phyloP scores from a whole-genome alignment of 2,329 filamentous ascomycete genomes.

The Epichloe amarillans region DNA sequence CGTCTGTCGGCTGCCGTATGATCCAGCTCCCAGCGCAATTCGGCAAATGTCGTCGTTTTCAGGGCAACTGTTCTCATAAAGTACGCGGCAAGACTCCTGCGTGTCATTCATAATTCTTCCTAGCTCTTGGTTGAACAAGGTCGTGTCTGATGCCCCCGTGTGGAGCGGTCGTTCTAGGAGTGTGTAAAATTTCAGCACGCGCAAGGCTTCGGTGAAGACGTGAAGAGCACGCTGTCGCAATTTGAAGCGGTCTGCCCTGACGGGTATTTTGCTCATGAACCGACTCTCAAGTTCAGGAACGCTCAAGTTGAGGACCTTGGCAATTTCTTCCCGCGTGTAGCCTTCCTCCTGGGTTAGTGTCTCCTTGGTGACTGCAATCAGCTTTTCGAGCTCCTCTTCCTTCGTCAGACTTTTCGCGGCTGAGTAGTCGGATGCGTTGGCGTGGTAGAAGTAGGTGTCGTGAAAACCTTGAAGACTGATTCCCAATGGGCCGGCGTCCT shows the following conservation, averaged over 20 bases:
- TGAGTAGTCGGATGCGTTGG: conserved; percentile 23
- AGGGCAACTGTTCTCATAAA: conserved; percentile 84
- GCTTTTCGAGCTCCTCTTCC: conserved; percentile 56
- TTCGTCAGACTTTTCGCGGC: conserved; percentile 30
- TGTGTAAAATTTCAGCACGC: conserved; percentile 71
- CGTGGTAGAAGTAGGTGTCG: conserved; percentile 57
- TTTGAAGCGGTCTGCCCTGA: conserved; percentile 77
- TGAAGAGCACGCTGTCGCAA: conserved; percentile 79
- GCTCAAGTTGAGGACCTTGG: conserved; percentile 53
- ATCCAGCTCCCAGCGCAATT: conserved; percentile 64
- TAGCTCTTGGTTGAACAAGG: conserved; percentile 50
- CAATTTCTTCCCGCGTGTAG: conserved; percentile 80
- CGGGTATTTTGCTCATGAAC: conserved; percentile 80
- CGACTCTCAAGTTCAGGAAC: conserved; percentile 59
- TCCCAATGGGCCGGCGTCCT: conserved; percentile 71
- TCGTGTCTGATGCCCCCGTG: conserved; percentile 35
- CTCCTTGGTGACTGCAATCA: conserved; percentile 55
- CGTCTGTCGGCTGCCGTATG: conserved; percentile 75
- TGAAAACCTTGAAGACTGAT: conserved; percentile 81
- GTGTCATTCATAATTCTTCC: conserved; percentile 81
- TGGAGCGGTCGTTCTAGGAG: conserved; percentile 48
- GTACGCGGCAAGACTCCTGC: conserved; percentile 71
- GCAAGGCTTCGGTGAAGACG: conserved; percentile 78
- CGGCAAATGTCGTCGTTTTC: conserved; percentile 83
- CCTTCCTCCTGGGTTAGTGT: conserved; percentile 68